Evolutionary conservation across 768 basidiomycete species (phyloP).

Genomic region (Russula brevipes): DNA sequence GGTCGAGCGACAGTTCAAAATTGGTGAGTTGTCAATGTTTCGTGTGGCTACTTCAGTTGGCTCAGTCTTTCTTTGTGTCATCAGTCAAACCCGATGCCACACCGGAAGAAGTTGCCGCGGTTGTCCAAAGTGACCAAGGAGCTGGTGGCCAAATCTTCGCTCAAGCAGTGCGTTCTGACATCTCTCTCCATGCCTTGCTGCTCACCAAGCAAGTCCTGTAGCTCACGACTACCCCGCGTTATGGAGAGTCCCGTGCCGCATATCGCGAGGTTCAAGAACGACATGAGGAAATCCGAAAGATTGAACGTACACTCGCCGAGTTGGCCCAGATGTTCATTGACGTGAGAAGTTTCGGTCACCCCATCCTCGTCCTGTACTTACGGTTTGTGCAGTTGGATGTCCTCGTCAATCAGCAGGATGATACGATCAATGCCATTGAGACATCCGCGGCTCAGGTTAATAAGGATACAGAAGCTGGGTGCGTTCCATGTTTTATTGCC

Average conservation of each 20-base stretch:
- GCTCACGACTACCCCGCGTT: slow-evolving; percentile 74
- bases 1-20: slow-evolving; percentile 83
- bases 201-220: slow-evolving; percentile 29
- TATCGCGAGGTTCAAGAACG: slow-evolving; percentile 87
- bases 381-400: slow-evolving; percentile 59
- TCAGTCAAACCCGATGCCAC: slow-evolving; percentile 90
- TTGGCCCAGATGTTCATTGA: slow-evolving; percentile 86
- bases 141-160: slow-evolving; percentile 75
- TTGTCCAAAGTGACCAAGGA: slow-evolving; percentile 78
- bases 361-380: neutral
- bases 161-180: slow-evolving; percentile 58
- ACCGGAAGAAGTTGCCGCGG: slow-evolving; percentile 79
- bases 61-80: neutral
- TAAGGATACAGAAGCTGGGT: slow-evolving; percentile 68
- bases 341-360: slow-evolving; percentile 36
- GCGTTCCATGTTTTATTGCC: slow-evolving; percentile 27
- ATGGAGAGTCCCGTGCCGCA: slow-evolving; percentile 75
- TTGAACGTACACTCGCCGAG: slow-evolving; percentile 85
- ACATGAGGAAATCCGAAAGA: slow-evolving; percentile 77
- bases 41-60: slow-evolving; percentile 2
- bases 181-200: neutral
- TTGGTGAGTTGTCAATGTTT: slow-evolving; percentile 44
- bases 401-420: slow-evolving; percentile 76
- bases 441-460: slow-evolving; percentile 57
- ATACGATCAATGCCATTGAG: slow-evolving; percentile 61